Base-by-base conservation (phyloP, 1,139 yeast species). In the Geotrichum europaeum region DNA sequence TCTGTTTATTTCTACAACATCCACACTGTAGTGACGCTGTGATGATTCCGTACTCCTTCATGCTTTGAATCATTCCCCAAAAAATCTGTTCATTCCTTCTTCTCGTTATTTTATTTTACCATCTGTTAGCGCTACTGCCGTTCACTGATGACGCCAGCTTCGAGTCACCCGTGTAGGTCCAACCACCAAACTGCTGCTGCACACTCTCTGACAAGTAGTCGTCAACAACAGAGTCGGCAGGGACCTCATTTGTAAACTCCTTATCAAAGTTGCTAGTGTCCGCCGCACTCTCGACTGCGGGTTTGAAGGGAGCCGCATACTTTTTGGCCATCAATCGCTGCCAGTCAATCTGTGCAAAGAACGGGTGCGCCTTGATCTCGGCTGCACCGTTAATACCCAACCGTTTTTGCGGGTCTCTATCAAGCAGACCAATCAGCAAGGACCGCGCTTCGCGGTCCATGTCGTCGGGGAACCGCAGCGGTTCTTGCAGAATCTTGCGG, bases 161-260 rank as follows among this genome's bases (percentile, higher is more conserved):
- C 28, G 60, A 58, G 51, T 58, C 60, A n/a, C 60, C 97, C 61
- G 89, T 91, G 73, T 90, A 92, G 1, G 97, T 92, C 99, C 99
- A 94, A 3, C 98, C 98, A 56, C 97, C 98, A 79, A 94, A 94
- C 75, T 94, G 98, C 72, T 88, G 86, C 74, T 94, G 99, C 24
- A 94, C 96, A 67, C 96, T 73, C 90, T 89, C 75, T 85, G 82
- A 68, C 55, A 77, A 69, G 67, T 83, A 88, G 71, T 91, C 96
- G 72, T 92, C 96, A 34, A 92, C 97, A 13, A 94, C 98, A 62
- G 96, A 89, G 73, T 94, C 99, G 67, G 91, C 88, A 6, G 99
- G 98, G 68, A 87, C 86, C 70, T 94, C 98, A 70, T 81, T 86
- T 10, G 99, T 94, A 72, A 94, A 94, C 72, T 91, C 98, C 64